phyloP scores from a whole-genome alignment of 2,329 filamentous ascomycete genomes.

The Trichoderma koningii region DNA sequence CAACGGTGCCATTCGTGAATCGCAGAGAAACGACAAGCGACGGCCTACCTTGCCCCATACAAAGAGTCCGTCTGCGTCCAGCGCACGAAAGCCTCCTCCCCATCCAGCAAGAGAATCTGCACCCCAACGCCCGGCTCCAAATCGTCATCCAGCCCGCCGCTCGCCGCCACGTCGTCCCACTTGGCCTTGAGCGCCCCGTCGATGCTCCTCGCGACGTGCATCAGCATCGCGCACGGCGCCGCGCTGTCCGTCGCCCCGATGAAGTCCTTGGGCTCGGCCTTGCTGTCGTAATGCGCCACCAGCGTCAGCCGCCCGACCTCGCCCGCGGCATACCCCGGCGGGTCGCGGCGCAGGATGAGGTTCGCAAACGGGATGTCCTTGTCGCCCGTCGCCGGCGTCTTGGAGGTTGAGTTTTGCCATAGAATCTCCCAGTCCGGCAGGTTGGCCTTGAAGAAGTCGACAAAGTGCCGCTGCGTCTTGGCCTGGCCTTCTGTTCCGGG shows the following conservation, averaged over 20 bases:
- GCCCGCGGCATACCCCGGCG: slow-evolving; percentile 74
- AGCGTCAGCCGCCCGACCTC: slow-evolving; percentile 81
- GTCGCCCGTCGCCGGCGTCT: slow-evolving; percentile 73
- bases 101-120: slow-evolving; percentile 87
- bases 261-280: slow-evolving; percentile 78
- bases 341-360: slow-evolving; percentile 82
- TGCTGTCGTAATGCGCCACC: slow-evolving; percentile 92
- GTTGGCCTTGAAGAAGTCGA: slow-evolving; percentile 72
- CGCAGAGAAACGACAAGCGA: background rate
- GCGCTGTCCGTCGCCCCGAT: slow-evolving; percentile 93
- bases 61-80: slow-evolving; percentile 85
- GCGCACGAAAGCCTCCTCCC: slow-evolving; percentile 83
- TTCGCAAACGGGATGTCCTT: slow-evolving; percentile 80
- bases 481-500: slow-evolving; percentile 78
- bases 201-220: slow-evolving; percentile 80
- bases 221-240: slow-evolving; percentile 88
- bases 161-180: slow-evolving; percentile 72
- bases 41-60: slow-evolving; percentile 75
- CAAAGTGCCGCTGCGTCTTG: slow-evolving; percentile 77
- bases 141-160: slow-evolving; percentile 53
- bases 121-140: slow-evolving; percentile 79
- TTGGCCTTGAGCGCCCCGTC: slow-evolving; percentile 78
- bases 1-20: background rate
- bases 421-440: slow-evolving; percentile 79
- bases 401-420: slow-evolving; percentile 88